Evolutionary conservation across 257 asterid species (phyloP).

Genomic region (Buddleja alternifolia): DNA sequence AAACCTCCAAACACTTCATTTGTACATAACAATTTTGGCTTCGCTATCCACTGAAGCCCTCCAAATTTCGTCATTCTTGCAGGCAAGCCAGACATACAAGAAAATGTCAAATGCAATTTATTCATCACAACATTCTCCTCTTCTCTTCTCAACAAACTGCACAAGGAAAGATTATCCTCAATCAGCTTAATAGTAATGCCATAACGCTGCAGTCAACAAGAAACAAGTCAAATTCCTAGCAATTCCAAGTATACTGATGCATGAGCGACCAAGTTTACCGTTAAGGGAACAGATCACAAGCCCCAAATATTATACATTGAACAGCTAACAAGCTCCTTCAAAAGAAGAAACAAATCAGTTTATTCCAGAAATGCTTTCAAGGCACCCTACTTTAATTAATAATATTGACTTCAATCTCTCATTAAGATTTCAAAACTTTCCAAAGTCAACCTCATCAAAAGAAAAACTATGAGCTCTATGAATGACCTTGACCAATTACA

Average conservation of each 20-base stretch:
- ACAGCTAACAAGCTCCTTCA: not conserved
- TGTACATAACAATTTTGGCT: conserved; percentile 27
- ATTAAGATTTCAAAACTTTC: not conserved
- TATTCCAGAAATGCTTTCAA: conserved; percentile 7
- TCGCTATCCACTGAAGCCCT: conserved; percentile 30
- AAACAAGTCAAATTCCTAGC: conserved; percentile 5
- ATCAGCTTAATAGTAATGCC: conserved; percentile 7
- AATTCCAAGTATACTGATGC: not conserved
- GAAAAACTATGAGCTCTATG: not conserved
- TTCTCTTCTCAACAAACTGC: conserved; percentile 35
- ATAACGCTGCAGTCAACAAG: not conserved
- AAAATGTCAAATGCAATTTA: conserved; percentile 31
- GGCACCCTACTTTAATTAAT: not conserved
- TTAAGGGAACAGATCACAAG: conserved; percentile 8
- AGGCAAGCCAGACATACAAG: conserved; percentile 14
- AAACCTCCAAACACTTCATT: conserved; percentile 27
- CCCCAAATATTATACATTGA: not conserved
- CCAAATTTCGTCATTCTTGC: conserved; percentile 18
- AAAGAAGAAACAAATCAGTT: not conserved
- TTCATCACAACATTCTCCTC: conserved; percentile 29
- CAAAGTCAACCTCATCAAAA: not conserved
- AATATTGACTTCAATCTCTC: not conserved
- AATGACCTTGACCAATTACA: not conserved
- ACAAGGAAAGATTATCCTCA: conserved; percentile 16
- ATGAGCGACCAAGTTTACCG: not conserved